Percentiles rank a stretch among this genome's conserved stretches.
Conservation (phyloP, 2,329 filamentous ascomycete genomes). For the Teratosphaeriaceae sp. region DNA sequence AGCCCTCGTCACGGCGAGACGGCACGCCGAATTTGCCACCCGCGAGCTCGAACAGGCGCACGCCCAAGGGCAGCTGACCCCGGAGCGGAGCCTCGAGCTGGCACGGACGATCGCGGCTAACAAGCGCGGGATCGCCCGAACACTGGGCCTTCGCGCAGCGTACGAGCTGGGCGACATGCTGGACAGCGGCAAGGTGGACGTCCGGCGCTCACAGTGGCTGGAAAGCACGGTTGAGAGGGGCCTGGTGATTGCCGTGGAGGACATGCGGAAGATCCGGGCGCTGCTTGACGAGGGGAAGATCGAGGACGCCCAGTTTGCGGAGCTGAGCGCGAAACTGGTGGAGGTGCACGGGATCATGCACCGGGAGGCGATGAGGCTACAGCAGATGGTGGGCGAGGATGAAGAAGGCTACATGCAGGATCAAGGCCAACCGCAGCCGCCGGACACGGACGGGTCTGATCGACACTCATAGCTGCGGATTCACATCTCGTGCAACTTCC, state of each 20-base stretch:
- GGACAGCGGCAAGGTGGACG: slow-evolving; percentile 20
- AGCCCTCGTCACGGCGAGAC: slow-evolving; percentile 9
- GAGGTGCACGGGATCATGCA: slow-evolving; percentile 15
- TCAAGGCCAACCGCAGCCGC: no score
- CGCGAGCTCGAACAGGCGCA: slow-evolving; percentile 6
- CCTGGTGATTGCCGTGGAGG: slow-evolving; percentile 15
- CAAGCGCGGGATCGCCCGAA: slow-evolving; percentile 14
- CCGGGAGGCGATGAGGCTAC: slow-evolving; percentile 20
- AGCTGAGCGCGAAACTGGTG: slow-evolving; percentile 13
- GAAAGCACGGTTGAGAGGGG: slow-evolving; percentile 24
- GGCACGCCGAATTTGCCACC: slow-evolving; percentile 5
- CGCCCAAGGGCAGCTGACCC: slow-evolving; percentile 6
- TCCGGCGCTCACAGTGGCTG: slow-evolving; percentile 17
- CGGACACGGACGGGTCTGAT: no score
- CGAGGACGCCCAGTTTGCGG: slow-evolving; percentile 9
- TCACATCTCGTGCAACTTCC: no score
- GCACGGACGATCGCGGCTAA: slow-evolving; percentile 6
- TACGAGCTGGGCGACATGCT: slow-evolving; percentile 21
- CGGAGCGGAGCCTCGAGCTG: slow-evolving; percentile 6
- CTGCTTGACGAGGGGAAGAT: slow-evolving; percentile 14
- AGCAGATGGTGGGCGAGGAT: slow-evolving; percentile 20
- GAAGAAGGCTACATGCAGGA: no score
- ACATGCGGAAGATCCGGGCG: slow-evolving; percentile 13
- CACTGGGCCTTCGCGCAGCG: slow-evolving; percentile 20
- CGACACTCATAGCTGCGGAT: no score